Evolutionary conservation across 1,139 yeast species (phyloP), one percentile per base, ranked within the genome.

Genomic region (Pichia sp.): DNA sequence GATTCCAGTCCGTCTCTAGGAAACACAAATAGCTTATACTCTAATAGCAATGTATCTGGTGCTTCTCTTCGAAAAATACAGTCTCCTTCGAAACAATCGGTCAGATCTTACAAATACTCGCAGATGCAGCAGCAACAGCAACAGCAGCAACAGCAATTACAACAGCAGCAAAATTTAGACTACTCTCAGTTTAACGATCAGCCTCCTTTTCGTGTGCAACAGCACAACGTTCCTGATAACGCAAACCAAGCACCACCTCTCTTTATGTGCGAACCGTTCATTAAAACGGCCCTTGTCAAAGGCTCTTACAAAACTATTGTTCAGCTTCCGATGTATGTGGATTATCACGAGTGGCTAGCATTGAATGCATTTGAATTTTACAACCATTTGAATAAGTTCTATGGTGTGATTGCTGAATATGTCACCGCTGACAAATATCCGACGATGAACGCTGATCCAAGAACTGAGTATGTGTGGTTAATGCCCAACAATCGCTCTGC

Each of bases 251-350:
- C 71, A 41, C 64, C 73, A 53, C 95, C 92, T 10, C 75, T 87
- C 50, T 93, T 91, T 67, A 70, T 93, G 64, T 86, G 95, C 67
- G 97, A 92, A 63, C 98, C 98, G 14, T 95, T 88, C 71, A 95
- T 92, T 6, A 85, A 92, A 59, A 89, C 97, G 0, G 96, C 98
- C 0, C 75, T 93, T 48, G 99, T 95, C 38, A 93, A 93, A 67
- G 99, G 99, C n/a, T 88, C 96, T 0, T 95, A 91, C 74, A 91
- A 88, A 65, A 92, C 99, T 1, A 93, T 93, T 61, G 98, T 93
- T 1, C 96, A 89, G 68, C 77, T 90, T 34, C 99, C 99, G 29
- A 90, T 89, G 68, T 93, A 92, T 67, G 98, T 95, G 29, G 98
- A 95, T 66, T 78, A 82, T 59, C 88, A 92, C 52, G 99, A 93